These are phyloP conservation scores for Trichophyton benhamiae DNA, from an alignment of 2,329 filamentous ascomycete species.

Conservation along the genomic window DNA sequence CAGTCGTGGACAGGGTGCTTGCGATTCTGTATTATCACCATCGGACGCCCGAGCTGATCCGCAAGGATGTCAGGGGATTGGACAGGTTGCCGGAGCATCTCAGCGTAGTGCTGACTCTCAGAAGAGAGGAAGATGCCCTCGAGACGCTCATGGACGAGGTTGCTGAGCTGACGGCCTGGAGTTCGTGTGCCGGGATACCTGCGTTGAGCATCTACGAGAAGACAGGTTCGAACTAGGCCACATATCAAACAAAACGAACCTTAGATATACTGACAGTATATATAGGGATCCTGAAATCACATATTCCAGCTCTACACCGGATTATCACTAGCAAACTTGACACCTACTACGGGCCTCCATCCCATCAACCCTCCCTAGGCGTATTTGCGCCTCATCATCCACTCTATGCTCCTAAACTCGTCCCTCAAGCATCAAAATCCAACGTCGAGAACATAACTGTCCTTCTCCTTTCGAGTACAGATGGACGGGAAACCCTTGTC, in stretches of 20 bases:
- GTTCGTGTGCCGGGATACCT: conserved; percentile 74
- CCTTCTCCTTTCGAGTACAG: conserved; percentile 72
- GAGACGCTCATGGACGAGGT: conserved; percentile 81
- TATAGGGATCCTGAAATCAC: conserved; percentile 79
- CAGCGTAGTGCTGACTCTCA: conserved; percentile 70
- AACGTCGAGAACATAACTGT: conserved; percentile 41
- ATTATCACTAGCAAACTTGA: conserved; percentile 67
- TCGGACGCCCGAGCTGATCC: conserved; percentile 82
- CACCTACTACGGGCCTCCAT: conserved; percentile 66
- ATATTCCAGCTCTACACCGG: conserved; percentile 72
- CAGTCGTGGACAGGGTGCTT: conserved; percentile 62
- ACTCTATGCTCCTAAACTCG: conserved; percentile 23
- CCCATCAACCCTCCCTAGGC: conserved; percentile 56
- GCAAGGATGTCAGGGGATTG: conserved; percentile 67
- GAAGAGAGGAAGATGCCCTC: conserved; percentile 57
- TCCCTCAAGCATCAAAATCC: conserved; percentile 14
- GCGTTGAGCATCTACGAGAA: conserved; percentile 84
- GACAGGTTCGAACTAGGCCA: conserved; percentile 50
- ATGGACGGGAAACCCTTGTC: conserved; percentile 85
- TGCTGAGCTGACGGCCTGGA: conserved; percentile 87
- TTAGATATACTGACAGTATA: background rate
- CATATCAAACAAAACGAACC: background rate
- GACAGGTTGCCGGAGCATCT: conserved; percentile 69
- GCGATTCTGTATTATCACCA: conserved; percentile 90
- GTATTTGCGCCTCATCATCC: conserved; percentile 59